These are phyloP conservation scores for Ensete glaucum DNA, from an alignment of 176 grass and related monocot species.

Conservation along the genomic window DNA sequence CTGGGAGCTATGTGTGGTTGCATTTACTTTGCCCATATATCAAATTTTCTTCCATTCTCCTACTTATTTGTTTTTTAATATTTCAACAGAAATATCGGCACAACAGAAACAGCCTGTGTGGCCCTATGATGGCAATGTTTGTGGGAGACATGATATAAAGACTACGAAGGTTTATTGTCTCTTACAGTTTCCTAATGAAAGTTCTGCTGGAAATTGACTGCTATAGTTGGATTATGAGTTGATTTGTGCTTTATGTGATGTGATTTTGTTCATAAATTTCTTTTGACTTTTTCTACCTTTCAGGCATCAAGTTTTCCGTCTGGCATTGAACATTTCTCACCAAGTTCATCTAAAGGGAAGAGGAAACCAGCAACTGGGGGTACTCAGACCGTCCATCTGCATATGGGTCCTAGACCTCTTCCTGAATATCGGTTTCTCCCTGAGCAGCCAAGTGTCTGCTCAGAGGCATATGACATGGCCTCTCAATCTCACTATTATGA, in stretches of 20 bases:
- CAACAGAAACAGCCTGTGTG: slow-evolving; percentile 44
- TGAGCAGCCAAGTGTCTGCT: slow-evolving; percentile 43
- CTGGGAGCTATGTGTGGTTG: neutral
- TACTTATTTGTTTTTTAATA: slow-evolving; percentile 23
- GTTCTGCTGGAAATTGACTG: slow-evolving; percentile 11
- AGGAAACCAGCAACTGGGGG: slow-evolving; percentile 40
- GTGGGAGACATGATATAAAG: slow-evolving; percentile 56
- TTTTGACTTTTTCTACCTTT: neutral
- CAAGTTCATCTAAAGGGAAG: slow-evolving; percentile 43
- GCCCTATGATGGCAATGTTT: slow-evolving; percentile 46
- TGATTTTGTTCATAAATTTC: too few relatives aligned
- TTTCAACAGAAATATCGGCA: slow-evolving; percentile 29
- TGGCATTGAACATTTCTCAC: slow-evolving; percentile 35
- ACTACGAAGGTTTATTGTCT: slow-evolving; percentile 48
- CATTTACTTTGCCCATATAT: neutral
- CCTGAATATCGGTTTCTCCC: slow-evolving; percentile 86
- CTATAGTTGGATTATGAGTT: too few relatives aligned
- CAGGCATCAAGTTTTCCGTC: slow-evolving; percentile 65
- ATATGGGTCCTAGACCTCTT: slow-evolving; percentile 42
- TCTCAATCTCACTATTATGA: slow-evolving; percentile 49
- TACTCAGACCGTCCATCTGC: slow-evolving; percentile 40
- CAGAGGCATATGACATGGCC: slow-evolving; percentile 49
- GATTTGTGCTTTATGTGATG: too few relatives aligned
- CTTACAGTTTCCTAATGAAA: neutral
- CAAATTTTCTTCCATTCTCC: slow-evolving; percentile 27